Base-by-base conservation (phyloP, 176 grass and related monocot genomes). In the Puya raimondii region DNA sequence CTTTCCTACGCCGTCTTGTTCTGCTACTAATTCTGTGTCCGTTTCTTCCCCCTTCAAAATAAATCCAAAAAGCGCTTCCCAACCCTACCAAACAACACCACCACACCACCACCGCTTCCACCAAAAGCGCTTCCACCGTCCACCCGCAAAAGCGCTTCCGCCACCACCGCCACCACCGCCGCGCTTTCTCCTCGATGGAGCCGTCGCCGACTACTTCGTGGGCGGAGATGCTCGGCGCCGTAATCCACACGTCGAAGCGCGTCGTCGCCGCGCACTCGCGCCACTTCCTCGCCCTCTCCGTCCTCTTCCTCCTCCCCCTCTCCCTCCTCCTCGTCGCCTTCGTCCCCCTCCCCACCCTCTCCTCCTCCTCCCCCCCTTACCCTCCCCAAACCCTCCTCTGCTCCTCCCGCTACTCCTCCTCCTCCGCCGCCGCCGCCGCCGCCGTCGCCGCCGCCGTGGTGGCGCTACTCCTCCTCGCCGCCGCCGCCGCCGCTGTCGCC, bases 221-320 rank as follows among this genome's bases (percentile, higher is more conserved):
- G 67, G 22, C 69, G 18, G 73, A 76, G 1, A 51, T 82, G n/a
- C 66, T 82, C 2, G 48, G 18, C 67, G 72, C 48, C 15, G 48
- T 71, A 47, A 64, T 76, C 54, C 73, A 47, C 25, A 52, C 51
- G 58, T 54, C 72, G 57, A 64, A 51, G 47, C 79, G 71, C 71
- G 67, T 81, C 71, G 65, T 74, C 71, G 64, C 79, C 16, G 71
- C 79, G 17, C 79, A 81, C 71, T 27, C 79, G 12, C 79, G 79
- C 15, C 68, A 72, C 74, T 77, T 77, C 33, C 61, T 77, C 49
- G 18, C 27, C 21, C 59, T 66, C 3, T 50, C 48, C 73, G 20
- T 66, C 73, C 61, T 67, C 48, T 76, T 64, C 13, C 71, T 58
- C 52, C 52, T 58, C 26, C 54, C 53, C 9, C 63, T 64, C 53